These are phyloP conservation scores for Akanthomyces lecanii DNA, from an alignment of 2,329 filamentous ascomycete species.

Conservation along the genomic window DNA sequence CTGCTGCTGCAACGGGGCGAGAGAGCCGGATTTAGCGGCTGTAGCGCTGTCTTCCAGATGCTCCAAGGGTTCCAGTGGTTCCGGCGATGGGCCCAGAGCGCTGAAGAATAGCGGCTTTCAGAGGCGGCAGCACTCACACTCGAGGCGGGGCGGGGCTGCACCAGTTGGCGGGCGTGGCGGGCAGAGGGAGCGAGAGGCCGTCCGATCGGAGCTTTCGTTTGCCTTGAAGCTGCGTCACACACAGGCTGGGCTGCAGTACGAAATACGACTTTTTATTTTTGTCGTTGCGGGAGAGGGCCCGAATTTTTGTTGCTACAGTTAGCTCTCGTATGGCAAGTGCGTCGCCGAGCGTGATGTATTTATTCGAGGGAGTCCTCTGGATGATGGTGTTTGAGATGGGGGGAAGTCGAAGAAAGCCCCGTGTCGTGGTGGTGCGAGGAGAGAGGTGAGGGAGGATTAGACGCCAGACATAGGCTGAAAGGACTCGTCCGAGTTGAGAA, in stretches of 20 bases:
- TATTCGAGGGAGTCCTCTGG: background rate
- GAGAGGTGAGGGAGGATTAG: too few species aligned
- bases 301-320: too few species aligned
- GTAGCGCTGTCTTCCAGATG: background rate
- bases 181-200: background rate
- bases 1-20: background rate
- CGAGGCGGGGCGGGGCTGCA: background rate
- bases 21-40: constrained; percentile 1
- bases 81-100: background rate
- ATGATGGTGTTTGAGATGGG: background rate
- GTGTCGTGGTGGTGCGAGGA: too few species aligned
- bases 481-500: background rate
- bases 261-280: too few species aligned
- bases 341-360: background rate
- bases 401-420: background rate
- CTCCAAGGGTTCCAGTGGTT: background rate
- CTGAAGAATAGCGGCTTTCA: background rate
- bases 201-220: constrained; percentile 4
- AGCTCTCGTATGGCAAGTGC: background rate
- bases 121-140: background rate
- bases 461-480: background rate
- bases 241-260: background rate
- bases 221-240: background rate
- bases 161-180: too few species aligned
- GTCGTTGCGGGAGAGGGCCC: background rate